Evolutionary conservation across 2,329 filamentous ascomycete genomes (phyloP).

Genomic region (Pseudocercospora ulei): DNA sequence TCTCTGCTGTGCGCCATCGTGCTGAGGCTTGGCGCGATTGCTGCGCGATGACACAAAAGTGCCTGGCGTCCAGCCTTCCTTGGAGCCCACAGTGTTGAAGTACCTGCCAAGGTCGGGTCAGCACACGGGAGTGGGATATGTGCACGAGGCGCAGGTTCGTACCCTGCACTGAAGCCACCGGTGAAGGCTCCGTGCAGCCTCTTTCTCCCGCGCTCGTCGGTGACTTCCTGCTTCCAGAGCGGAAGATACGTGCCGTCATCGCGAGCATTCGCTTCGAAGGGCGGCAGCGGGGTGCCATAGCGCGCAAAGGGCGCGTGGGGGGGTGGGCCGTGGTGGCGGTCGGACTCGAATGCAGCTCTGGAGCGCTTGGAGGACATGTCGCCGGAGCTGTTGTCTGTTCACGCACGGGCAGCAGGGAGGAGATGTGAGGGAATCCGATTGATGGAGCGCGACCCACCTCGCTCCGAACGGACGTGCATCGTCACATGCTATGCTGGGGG

Average conservation of each 20-base stretch:
- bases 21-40: conserved; percentile 60
- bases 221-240: conserved; percentile 96
- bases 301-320: conserved; percentile 63
- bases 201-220: conserved; percentile 81
- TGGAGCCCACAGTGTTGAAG: conserved; percentile 95
- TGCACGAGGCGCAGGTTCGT: conserved; percentile 35
- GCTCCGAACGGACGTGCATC: conserved; percentile 7
- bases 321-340: conserved; percentile 43
- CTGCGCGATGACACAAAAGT: conserved; percentile 83
- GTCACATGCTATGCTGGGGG: too few relatives aligned
- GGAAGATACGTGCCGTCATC: conserved; percentile 90
- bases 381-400: conserved; percentile 27
- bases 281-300: conserved; percentile 77
- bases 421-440: conserved; percentile 10
- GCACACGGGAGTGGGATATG: too few relatives aligned
- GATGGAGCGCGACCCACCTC: conserved; percentile 17
- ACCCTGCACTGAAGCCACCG: conserved; percentile 93
- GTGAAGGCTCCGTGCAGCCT: conserved; percentile 93
- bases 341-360: conserved; percentile 66
- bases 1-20: conserved; percentile 49
- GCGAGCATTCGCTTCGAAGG: conserved; percentile 61
- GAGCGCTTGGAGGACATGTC: conserved; percentile 71
- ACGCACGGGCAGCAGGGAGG: conserved; percentile 27
- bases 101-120: conserved; percentile 50
- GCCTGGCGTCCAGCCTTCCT: conserved; percentile 92